Conservation (phyloP, 2,329 filamentous ascomycete genomes). For the Alternaria gansuensis region DNA sequence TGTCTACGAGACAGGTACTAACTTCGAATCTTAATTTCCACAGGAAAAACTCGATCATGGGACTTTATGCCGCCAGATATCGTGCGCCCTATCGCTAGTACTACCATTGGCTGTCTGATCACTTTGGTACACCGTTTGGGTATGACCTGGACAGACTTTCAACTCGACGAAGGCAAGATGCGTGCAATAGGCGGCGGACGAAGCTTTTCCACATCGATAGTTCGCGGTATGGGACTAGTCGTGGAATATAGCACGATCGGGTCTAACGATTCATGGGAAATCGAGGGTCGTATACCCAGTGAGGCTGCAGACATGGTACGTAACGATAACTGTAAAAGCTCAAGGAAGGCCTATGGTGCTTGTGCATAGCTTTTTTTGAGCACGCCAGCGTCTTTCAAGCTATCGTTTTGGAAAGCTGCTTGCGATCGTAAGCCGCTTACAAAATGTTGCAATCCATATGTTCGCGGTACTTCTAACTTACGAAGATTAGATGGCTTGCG, state of each 20-base stretch:
- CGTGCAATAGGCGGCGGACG: not conserved
- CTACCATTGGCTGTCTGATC: slow-evolving; percentile 4
- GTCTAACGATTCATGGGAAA: not conserved
- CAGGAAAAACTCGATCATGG: slow-evolving; percentile 7
- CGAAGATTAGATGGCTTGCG: not conserved
- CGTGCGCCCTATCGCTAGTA: slow-evolving; percentile 19
- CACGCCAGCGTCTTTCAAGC: too few species aligned
- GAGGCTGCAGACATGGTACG: slow-evolving; percentile 1
- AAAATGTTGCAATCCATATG: too few species aligned
- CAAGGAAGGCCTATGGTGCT: too few species aligned
- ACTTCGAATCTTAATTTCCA: not conserved
- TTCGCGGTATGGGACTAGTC: not conserved
- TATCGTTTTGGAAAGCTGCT: too few species aligned
- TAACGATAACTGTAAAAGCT: not conserved
- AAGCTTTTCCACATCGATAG: not conserved
- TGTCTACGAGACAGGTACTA: not conserved
- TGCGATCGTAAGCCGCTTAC: too few species aligned
- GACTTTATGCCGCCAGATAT: slow-evolving; percentile 24
- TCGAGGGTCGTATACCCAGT: not conserved
- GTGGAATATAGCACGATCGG: slow-evolving; percentile 1
- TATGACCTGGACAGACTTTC: slow-evolving; percentile 13
- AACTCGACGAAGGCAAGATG: not conserved
- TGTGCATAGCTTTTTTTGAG: too few species aligned
- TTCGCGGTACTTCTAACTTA: not conserved
- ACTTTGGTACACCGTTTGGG: slow-evolving; percentile 13